Evolutionary conservation across 495 filamentous ascomycete genomes (phyloP).

Genomic region (Penicillium argentinense): DNA sequence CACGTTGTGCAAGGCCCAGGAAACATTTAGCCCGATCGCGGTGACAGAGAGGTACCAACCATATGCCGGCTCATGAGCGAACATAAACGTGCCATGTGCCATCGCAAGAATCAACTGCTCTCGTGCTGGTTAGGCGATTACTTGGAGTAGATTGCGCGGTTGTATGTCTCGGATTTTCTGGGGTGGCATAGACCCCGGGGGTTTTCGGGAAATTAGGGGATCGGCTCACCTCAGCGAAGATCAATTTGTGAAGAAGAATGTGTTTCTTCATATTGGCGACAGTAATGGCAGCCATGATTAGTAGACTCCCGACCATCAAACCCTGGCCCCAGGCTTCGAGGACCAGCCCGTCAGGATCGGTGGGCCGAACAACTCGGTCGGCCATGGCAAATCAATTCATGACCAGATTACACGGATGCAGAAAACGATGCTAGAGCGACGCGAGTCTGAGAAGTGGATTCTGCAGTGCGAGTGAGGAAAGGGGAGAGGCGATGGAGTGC

Average conservation of each 20-base stretch:
- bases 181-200: background rate
- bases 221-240: constrained; percentile 42
- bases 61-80: constrained; percentile 40
- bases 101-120: constrained; percentile 38
- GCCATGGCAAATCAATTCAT: constrained; percentile 2
- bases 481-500: background rate
- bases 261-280: constrained; percentile 43
- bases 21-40: constrained; percentile 45
- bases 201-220: background rate
- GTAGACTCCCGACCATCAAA: constrained; percentile 46
- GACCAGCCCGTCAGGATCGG: constrained; percentile 35
- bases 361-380: constrained; percentile 29
- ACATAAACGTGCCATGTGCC: constrained; percentile 47
- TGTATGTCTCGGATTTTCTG: background rate
- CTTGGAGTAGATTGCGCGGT: background rate
- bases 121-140: too few relatives aligned
- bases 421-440: background rate
- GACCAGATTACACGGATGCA: background rate
- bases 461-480: background rate
- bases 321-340: constrained; percentile 53
- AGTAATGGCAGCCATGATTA: constrained; percentile 46
- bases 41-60: constrained; percentile 49
- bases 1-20: constrained; percentile 49
- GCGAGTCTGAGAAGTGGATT: background rate
- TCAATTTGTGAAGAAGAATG: constrained; percentile 46